phyloP scores from a whole-genome alignment of 225 moss, liverwort and hornwort genomes.

The Pseudisothecium myosuroides region DNA sequence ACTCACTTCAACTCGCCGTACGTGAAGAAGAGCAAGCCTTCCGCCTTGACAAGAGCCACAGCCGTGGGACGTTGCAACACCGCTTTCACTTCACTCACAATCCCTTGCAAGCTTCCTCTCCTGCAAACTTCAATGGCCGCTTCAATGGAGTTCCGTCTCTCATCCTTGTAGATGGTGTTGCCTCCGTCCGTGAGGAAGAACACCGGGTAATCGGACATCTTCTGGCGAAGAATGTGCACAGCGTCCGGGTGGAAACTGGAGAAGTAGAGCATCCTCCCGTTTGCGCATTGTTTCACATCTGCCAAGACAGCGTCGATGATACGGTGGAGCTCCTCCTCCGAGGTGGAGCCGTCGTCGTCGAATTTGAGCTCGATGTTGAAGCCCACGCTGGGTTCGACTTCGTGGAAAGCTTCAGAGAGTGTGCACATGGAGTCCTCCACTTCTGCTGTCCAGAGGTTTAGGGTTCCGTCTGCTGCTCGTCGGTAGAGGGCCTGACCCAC shows the following conservation, averaged over 20 bases:
- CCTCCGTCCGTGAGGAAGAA: slow-evolving; percentile 61
- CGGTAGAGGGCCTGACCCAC: slow-evolving; percentile 32
- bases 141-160: slow-evolving; percentile 65
- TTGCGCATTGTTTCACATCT: slow-evolving; percentile 24
- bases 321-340: slow-evolving; percentile 46
- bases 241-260: slow-evolving; percentile 81
- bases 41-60: slow-evolving; percentile 38
- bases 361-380: slow-evolving; percentile 92
- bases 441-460: slow-evolving; percentile 36
- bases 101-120: slow-evolving; percentile 53
- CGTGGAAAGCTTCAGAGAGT: slow-evolving; percentile 45
- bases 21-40: slow-evolving; percentile 62
- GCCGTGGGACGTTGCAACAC: slow-evolving; percentile 34
- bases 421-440: slow-evolving; percentile 76
- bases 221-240: slow-evolving; percentile 43
- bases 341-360: slow-evolving; percentile 17
- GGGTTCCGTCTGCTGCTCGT: slow-evolving; percentile 11
- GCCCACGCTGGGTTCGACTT: slow-evolving; percentile 41
- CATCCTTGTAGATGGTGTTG: slow-evolving; percentile 1
- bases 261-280: slow-evolving; percentile 54
- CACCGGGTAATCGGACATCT: slow-evolving; percentile 46
- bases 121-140: slow-evolving; percentile 64
- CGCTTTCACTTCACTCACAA: slow-evolving; percentile 64
- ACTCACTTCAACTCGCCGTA: slow-evolving; percentile 71
- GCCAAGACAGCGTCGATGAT: slow-evolving; percentile 37